Evolutionary conservation across 129 eudicot species (phyloP).

Genomic region (Flaveria bidentis): DNA sequence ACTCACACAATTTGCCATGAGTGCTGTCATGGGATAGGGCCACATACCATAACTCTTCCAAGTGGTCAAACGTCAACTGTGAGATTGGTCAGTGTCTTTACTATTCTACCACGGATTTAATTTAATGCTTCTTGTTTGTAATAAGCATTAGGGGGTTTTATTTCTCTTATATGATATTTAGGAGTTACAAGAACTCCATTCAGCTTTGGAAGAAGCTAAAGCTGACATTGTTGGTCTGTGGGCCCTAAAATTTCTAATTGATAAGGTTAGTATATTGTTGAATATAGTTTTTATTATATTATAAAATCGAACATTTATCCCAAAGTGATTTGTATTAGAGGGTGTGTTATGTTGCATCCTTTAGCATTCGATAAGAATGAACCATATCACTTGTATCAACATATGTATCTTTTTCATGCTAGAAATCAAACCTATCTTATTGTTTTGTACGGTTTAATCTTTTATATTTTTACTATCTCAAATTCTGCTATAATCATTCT

Average conservation of each 20-base stretch:
- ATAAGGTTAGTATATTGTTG: conserved; percentile 48
- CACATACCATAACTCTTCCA: conserved; percentile 85
- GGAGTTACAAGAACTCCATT: conserved; percentile 97
- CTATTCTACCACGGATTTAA: not conserved
- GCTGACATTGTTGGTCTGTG: conserved; percentile 99
- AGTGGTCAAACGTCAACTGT: conserved; percentile 84
- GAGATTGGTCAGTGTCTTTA: conserved; percentile 65
- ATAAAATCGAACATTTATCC: not conserved
- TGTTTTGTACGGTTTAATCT: not conserved
- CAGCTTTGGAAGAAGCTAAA: conserved; percentile 96
- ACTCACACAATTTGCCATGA: conserved; percentile 98
- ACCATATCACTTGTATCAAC: not conserved
- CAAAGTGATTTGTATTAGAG: not conserved
- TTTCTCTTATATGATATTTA: conserved; percentile 27
- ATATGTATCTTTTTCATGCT: not conserved
- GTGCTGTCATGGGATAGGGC: conserved; percentile 99
- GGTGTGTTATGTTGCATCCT: conserved; percentile 2
- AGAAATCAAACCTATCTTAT: not conserved
- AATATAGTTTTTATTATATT: not conserved
- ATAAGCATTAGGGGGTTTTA: conserved; percentile 3
- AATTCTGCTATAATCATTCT: not conserved
- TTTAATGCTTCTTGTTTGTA: conserved; percentile 16
- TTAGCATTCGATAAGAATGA: conserved; percentile 9
- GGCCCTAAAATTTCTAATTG: conserved; percentile 85
- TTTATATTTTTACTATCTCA: not conserved